These are phyloP conservation scores for Mycosphaerella arachidis DNA, from an alignment of 2,329 filamentous ascomycete genomes.

Conservation along the genomic window DNA sequence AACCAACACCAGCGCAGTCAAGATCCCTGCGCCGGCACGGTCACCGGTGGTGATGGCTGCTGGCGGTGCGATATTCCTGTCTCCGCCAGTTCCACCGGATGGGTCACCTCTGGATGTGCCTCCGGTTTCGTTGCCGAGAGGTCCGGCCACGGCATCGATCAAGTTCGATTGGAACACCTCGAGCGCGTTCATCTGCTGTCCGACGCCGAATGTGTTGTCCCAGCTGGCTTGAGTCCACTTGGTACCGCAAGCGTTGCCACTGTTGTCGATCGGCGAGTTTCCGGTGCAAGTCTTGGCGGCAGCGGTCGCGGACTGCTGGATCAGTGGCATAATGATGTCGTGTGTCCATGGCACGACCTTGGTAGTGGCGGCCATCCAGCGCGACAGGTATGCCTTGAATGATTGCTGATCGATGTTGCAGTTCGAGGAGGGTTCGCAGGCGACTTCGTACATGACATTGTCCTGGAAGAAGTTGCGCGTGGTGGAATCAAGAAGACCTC, in stretches of 20 bases:
- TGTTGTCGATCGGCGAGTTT: slow-evolving; percentile 26
- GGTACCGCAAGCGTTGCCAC: slow-evolving; percentile 43
- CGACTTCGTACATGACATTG: slow-evolving; percentile 43
- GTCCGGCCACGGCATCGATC: slow-evolving; percentile 36
- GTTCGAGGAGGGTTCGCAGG: slow-evolving; percentile 39
- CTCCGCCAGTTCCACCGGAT: slow-evolving; percentile 18
- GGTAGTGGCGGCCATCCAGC: slow-evolving; percentile 51
- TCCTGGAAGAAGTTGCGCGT: slow-evolving; percentile 38
- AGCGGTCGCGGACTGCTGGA: slow-evolving; percentile 50
- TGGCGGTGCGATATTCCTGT: slow-evolving; percentile 23
- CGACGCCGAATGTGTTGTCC: slow-evolving; percentile 49
- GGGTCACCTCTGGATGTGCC: slow-evolving; percentile 33
- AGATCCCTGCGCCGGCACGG: slow-evolving; percentile 20
- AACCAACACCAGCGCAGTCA: slow-evolving; percentile 20
- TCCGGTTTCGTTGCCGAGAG: slow-evolving; percentile 48
- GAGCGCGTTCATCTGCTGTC: slow-evolving; percentile 55
- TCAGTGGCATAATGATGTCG: slow-evolving; percentile 47
- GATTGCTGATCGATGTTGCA: slow-evolving; percentile 46
- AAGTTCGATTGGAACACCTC: slow-evolving; percentile 47
- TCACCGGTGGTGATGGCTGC: slow-evolving; percentile 23
- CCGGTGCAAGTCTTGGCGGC: slow-evolving; percentile 51
- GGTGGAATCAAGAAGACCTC: slow-evolving; percentile 25
- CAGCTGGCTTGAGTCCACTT: slow-evolving; percentile 39
- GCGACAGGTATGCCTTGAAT: slow-evolving; percentile 46
- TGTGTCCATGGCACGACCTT: slow-evolving; percentile 56